Evolutionary conservation across 305 asterid species (phyloP).

Genomic region (Galium porrigens): DNA sequence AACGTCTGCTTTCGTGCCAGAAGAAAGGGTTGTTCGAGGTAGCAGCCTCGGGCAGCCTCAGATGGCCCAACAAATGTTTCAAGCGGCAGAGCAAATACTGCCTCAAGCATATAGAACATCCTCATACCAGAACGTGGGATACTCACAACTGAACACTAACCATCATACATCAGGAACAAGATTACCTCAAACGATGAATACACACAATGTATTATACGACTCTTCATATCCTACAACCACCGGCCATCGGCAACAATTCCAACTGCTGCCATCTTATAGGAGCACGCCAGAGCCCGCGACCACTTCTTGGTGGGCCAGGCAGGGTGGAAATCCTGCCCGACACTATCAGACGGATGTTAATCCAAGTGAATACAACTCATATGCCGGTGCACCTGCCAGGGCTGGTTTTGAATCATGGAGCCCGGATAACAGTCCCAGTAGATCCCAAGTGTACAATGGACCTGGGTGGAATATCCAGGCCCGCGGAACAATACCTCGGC

Average conservation of each 20-base stretch:
- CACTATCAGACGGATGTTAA: slow-evolving; percentile 30
- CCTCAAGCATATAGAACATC: slow-evolving; percentile 26
- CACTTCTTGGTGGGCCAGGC: slow-evolving; percentile 28
- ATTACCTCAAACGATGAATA: slow-evolving; percentile 19
- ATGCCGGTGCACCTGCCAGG: slow-evolving; percentile 21
- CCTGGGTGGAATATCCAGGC: slow-evolving; percentile 27
- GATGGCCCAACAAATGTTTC: slow-evolving; percentile 20
- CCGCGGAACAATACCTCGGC: slow-evolving; percentile 19
- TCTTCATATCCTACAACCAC: not conserved
- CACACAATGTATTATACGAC: slow-evolving; percentile 11
- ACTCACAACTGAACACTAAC: slow-evolving; percentile 23
- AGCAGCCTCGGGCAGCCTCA: slow-evolving; percentile 20
- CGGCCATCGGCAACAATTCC: slow-evolving; percentile 20
- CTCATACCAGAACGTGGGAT: slow-evolving; percentile 19
- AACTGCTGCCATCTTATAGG: slow-evolving; percentile 17
- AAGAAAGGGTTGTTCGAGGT: slow-evolving; percentile 12
- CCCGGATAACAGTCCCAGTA: slow-evolving; percentile 51
- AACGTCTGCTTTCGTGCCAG: slow-evolving; percentile 22
- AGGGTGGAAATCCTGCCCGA: slow-evolving; percentile 24
- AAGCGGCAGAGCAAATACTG: slow-evolving; percentile 25
- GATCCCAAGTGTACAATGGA: slow-evolving; percentile 26
- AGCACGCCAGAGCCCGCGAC: slow-evolving; percentile 22
- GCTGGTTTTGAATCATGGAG: slow-evolving; percentile 50
- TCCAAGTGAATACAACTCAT: slow-evolving; percentile 27
- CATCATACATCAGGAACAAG: slow-evolving; percentile 12